Evolutionary conservation across 768 basidiomycete genomes (phyloP).

Genomic region (Macrolepiota fuliginosa): DNA sequence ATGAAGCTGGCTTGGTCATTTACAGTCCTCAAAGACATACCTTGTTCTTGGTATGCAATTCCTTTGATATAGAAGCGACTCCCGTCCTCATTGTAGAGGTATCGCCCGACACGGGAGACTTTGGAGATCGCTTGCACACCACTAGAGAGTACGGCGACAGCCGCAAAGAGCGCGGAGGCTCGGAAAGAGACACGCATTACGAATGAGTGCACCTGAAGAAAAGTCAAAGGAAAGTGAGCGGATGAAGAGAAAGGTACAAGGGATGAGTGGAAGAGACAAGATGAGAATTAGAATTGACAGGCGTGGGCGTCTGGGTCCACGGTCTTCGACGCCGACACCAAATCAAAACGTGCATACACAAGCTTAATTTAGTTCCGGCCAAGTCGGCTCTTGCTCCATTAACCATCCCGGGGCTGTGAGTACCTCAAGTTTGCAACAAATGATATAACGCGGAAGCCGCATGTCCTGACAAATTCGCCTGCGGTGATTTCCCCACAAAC

Average conservation of each 20-base stretch:
- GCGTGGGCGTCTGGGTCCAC: background rate
- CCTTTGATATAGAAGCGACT: constrained; percentile 88
- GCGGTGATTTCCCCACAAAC: background rate
- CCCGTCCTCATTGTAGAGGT: constrained; percentile 76
- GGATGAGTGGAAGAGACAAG: constrained; percentile 7
- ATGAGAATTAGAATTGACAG: background rate
- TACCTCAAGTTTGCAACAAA: background rate
- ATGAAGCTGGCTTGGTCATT: constrained; percentile 1
- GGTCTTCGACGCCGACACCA: background rate
- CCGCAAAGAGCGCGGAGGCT: constrained; percentile 34
- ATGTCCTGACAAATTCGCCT: background rate
- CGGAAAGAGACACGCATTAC: constrained; percentile 26
- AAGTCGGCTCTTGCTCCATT: background rate
- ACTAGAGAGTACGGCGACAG: constrained; percentile 39
- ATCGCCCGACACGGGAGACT: constrained; percentile 70
- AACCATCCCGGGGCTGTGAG: background rate
- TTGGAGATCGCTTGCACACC: constrained; percentile 63
- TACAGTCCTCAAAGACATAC: constrained; percentile 30
- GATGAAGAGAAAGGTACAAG: constrained; percentile 3
- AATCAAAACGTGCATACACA: constrained; percentile 3
- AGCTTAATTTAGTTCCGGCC: background rate
- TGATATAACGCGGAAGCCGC: background rate
- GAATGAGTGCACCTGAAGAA: constrained; percentile 6
- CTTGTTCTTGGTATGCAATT: constrained; percentile 82
- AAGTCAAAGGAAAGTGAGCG: constrained; percentile 9